Evolutionary conservation across 2,329 filamentous ascomycete genomes (phyloP).

Genomic region (Xylariaceae sp.): DNA sequence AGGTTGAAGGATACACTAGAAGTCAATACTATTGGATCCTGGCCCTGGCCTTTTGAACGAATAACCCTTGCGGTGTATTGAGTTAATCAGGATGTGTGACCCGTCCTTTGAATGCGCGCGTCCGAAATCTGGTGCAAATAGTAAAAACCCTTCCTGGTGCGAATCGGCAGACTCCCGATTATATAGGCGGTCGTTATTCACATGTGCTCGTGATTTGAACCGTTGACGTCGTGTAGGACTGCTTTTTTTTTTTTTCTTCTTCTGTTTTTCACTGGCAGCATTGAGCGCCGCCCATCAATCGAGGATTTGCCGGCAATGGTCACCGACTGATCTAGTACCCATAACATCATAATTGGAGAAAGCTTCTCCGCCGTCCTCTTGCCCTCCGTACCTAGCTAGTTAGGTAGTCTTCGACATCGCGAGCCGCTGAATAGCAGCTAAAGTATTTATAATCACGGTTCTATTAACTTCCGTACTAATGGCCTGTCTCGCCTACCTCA

Average conservation of each 20-base stretch:
- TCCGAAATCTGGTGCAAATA: no score
- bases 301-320: neutral
- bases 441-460: slow-evolving; percentile 6
- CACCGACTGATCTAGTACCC: slow-evolving; percentile 5
- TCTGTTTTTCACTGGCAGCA: slow-evolving; percentile 1
- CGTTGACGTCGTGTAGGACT: neutral
- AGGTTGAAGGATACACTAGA: no score
- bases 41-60: no score
- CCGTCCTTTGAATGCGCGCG: no score
- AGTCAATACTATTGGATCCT: no score
- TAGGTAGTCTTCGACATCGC: slow-evolving; percentile 7
- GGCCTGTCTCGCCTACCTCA: slow-evolving; percentile 49
- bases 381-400: neutral
- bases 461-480: slow-evolving; percentile 2
- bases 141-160: no score
- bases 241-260: neutral
- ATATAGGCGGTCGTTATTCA: no score
- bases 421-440: slow-evolving; percentile 12
- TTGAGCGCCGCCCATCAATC: neutral
- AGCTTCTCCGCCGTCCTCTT: neutral
- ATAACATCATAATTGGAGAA: slow-evolving; percentile 1
- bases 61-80: no score
- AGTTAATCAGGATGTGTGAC: no score
- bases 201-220: neutral
- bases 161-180: no score